Base-by-base conservation (phyloP, 129 eudicot species). In the Helianthus tuberosus region DNA sequence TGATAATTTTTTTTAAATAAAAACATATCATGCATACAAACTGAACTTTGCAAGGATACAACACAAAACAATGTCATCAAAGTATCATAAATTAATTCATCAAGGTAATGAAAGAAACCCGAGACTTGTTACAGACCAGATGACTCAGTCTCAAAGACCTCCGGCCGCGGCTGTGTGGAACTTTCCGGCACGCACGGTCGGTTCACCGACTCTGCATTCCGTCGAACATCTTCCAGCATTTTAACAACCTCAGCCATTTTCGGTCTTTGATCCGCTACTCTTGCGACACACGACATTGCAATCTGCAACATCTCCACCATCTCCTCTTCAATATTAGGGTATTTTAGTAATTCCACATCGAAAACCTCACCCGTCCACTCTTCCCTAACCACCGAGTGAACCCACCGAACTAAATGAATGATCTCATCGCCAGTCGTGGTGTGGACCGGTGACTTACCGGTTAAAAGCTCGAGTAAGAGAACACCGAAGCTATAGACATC, bases 281-380 rank as follows among this genome's bases (percentile, higher is more conserved):
- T 84, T 0, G 80, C 92, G 44, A 93, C 97, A 82, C 98, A 93
- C 3, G 92, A 66, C 89, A 93, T 76, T 0, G 97, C 96, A 25
- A 93, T 88, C 77, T 90, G 97, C 79, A 93, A 75, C 90, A 93
- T 77, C 87, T 90, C 98, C 58, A 93, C 96, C 86, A 93, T 77
- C 54, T 93, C 91, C 66, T 93, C 98, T 52, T 93, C 98, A 16
- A 93, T 88, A 70, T 90, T 82, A 10, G 96, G 88, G 68, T 79
- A 90, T 80, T 84, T 88, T 57, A 93, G 81, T 54, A 93, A 82
- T 81, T 93, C 96, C 58, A 93, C 64, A 25, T 93, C 98, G 38
- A 93, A 93, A 46, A 93, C 98, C 64, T 93, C 98, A 1, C 91
- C 98, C 0, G 98, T 93, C 98, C 98, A 93, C 84, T 93, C 98